Base-by-base conservation (phyloP, 192 early-diverging fungal species). In the Lunasporangiospora selenospora region DNA sequence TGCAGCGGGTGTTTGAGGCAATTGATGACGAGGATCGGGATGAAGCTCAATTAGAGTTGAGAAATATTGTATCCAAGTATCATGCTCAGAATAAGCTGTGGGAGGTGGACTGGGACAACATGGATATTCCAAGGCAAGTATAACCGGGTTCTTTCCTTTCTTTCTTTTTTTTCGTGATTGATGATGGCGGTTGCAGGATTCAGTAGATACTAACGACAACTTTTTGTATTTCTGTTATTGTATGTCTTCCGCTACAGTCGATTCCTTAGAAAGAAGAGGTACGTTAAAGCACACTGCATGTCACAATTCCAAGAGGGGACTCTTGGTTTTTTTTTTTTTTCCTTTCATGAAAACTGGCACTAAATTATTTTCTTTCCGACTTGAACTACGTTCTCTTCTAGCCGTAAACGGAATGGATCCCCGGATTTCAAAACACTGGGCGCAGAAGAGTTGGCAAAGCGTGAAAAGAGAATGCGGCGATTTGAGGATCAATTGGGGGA, bases 51-150 rank as follows among this genome's bases (percentile, higher is more conserved):
- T 53, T 52, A n/a, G 76, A 88, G 58, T 55, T 93, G 23, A 86
- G 78, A 55, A 52, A 50, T 1, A 29, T 91, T 43, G 89, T 93
- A 44, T 60, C 53, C 7, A 64, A 75, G 32, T 75, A 80, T 30
- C 76, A 82, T 27, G 8, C 30, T 6, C 59, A 75, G 19, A 70
- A 76, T 16, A 79, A 61, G 26, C 36, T 92, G 18, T 80, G 77
- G 54, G 71, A 66, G 0, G 83, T 85, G 2, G 86, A 92, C 59
- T 94, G 92, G 92, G 80, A 85, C 4, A 71, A 81, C n/a, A 83
- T 88, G 81, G 62, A 64, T 0, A 62, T 94, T 26, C 90, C 92
- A 53, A 62, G 58, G 90, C 91, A 80, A 55, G 43, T 58, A 39
- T 8, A 39, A 43, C 16, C 21, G 36, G 2, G 10, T 80, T 44